These are phyloP conservation scores for Primulina huaijiensis DNA, from an alignment of 257 asterid species.

Conservation along the genomic window DNA sequence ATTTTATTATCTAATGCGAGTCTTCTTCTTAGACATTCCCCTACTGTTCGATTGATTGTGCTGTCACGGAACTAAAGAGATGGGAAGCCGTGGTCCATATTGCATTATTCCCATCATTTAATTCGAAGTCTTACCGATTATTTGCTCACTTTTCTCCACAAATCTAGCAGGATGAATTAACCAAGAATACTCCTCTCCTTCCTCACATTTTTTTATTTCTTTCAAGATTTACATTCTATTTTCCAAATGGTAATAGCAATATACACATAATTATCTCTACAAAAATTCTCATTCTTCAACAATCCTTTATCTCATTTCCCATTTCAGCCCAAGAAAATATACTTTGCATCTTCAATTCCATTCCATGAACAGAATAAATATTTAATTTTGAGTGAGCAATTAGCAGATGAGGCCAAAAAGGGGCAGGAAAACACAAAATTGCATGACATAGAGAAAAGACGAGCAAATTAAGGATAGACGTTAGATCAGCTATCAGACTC, in stretches of 20 bases:
- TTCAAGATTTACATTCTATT: no score
- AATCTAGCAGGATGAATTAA: background rate
- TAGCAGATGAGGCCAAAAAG: background rate
- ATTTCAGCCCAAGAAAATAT: no score
- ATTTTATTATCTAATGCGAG: background rate
- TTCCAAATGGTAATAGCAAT: background rate
- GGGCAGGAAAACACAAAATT: slow-evolving; percentile 9
- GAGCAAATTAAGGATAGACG: slow-evolving; percentile 30
- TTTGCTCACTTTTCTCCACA: background rate
- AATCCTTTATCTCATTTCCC: background rate
- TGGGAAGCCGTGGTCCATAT: background rate
- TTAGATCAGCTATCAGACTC: slow-evolving; percentile 41
- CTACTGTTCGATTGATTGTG: background rate
- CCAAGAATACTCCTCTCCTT: background rate
- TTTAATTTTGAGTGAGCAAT: background rate
- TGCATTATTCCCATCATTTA: background rate
- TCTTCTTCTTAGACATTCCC: background rate
- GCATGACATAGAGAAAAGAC: slow-evolving; percentile 23
- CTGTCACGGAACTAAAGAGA: background rate
- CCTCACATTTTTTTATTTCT: background rate
- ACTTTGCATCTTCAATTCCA: background rate
- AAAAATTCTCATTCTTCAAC: background rate
- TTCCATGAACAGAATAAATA: background rate
- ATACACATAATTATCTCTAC: background rate
- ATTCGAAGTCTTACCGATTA: background rate